phyloP scores from a whole-genome alignment of 208 protist species.

The Crithidia thermophila region DNA sequence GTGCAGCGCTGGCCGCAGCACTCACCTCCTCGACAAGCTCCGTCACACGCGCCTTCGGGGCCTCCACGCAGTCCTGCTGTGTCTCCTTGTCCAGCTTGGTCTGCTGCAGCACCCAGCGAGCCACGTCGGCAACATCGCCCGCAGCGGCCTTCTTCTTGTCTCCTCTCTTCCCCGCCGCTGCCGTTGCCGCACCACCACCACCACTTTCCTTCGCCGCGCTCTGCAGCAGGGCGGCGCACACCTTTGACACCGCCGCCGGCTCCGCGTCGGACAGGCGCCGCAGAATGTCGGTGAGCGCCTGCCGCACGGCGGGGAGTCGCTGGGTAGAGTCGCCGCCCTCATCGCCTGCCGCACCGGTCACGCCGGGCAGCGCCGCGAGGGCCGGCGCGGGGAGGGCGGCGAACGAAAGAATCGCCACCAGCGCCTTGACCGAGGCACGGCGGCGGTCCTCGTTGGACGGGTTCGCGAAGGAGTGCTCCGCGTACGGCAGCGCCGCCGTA shows the following conservation, averaged over 20 bases:
- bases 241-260: conserved; percentile 19
- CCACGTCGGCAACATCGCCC: conserved; percentile 8
- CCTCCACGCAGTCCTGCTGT: conserved; percentile 15
- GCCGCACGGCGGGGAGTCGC: conserved; percentile 21
- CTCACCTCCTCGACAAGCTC: conserved; percentile 18
- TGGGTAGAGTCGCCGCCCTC: conserved; percentile 15
- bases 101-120: conserved; percentile 14
- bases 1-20: not conserved
- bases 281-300: conserved; percentile 6
- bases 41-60: conserved; percentile 13
- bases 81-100: conserved; percentile 22
- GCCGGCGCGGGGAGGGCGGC: conserved; percentile 2
- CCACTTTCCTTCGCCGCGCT: too few species aligned
- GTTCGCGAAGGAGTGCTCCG: conserved; percentile 1
- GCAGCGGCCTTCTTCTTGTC: conserved; percentile 1
- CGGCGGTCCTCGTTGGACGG: conserved; percentile 28
- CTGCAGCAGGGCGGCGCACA: conserved; percentile 20
- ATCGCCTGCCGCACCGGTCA: not conserved
- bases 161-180: not conserved
- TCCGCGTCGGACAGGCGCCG: conserved; percentile 6
- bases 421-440: conserved; percentile 29
- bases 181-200: not conserved
- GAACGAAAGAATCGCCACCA: conserved; percentile 39
- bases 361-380: conserved; percentile 3
- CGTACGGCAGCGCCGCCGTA: not conserved